phyloP scores from a whole-genome alignment of 2,329 filamentous ascomycete genomes.

The Cladophialophora yegresii region DNA sequence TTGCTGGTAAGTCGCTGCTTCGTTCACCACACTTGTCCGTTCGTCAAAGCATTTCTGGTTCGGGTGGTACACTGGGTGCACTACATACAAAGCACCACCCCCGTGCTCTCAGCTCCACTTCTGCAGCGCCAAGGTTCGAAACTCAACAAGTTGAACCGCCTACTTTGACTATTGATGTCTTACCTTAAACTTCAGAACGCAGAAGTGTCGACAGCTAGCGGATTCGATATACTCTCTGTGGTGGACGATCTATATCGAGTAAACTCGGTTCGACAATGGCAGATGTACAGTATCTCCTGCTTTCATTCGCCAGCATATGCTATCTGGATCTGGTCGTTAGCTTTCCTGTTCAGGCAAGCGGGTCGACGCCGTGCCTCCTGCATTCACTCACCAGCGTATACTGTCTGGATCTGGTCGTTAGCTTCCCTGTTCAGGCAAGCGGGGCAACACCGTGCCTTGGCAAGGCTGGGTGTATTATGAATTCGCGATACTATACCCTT shows the following conservation, averaged over 20 bases:
- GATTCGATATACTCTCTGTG: no score
- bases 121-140: no score
- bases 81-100: background rate
- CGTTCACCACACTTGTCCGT: background rate
- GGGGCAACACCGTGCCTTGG: conserved; percentile 7
- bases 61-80: background rate
- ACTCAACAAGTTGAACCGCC: no score
- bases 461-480: conserved; percentile 9
- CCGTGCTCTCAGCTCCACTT: no score
- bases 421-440: conserved; percentile 9
- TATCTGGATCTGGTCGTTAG: conserved; percentile 10
- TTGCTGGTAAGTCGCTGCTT: background rate
- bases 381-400: background rate
- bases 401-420: conserved; percentile 11
- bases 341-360: conserved; percentile 10
- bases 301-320: background rate
- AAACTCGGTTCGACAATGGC: background rate
- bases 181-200: no score
- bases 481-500: background rate
- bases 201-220: no score
- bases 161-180: no score
- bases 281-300: background rate
- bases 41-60: background rate
- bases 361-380: conserved; percentile 1
- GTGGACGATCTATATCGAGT: no score